phyloP scores from a whole-genome alignment of 257 asterid genomes.

The Eustoma russellianum region DNA sequence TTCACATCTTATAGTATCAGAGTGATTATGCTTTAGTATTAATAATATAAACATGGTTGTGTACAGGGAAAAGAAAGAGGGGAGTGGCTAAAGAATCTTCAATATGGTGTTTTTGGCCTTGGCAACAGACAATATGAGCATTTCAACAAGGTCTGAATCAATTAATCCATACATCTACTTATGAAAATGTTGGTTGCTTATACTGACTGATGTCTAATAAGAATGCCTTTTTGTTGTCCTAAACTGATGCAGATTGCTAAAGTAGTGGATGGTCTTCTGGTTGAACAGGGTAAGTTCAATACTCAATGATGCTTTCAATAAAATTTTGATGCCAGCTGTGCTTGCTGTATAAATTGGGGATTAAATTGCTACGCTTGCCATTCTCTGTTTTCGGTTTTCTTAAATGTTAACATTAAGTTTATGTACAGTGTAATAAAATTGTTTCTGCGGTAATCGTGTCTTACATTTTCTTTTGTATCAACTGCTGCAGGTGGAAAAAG shows the following conservation, averaged over 20 bases:
- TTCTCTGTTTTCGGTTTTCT: background rate
- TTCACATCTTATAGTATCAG: conserved; percentile 1
- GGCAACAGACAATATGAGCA: conserved; percentile 99
- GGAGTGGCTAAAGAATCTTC: conserved; percentile 68
- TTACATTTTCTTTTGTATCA: conserved; percentile 10
- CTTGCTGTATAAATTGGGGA: too few relatives aligned
- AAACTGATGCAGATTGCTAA: conserved; percentile 61
- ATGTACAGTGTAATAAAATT: too few relatives aligned
- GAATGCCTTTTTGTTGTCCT: conserved; percentile 7
- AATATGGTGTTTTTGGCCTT: conserved; percentile 89
- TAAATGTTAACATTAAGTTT: too few relatives aligned
- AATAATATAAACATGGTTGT: conserved; percentile 10
- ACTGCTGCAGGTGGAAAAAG: conserved; percentile 62
- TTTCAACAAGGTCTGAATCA: conserved; percentile 74
- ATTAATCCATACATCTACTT: background rate
- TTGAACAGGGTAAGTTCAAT: conserved; percentile 58
- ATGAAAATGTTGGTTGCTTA: background rate
- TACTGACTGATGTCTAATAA: conserved; percentile 3
- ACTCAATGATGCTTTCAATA: too few relatives aligned
- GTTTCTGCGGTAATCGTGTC: background rate
- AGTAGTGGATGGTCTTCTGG: conserved; percentile 60
- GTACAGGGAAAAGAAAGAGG: conserved; percentile 80
- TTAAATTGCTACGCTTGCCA: background rate
- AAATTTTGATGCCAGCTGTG: too few relatives aligned
- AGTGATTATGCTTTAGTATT: conserved; percentile 12